Evolutionary conservation across 495 filamentous ascomycete genomes (phyloP), one percentile per base, ranked within the genome.

Genomic region (Podospora anserina): DNA sequence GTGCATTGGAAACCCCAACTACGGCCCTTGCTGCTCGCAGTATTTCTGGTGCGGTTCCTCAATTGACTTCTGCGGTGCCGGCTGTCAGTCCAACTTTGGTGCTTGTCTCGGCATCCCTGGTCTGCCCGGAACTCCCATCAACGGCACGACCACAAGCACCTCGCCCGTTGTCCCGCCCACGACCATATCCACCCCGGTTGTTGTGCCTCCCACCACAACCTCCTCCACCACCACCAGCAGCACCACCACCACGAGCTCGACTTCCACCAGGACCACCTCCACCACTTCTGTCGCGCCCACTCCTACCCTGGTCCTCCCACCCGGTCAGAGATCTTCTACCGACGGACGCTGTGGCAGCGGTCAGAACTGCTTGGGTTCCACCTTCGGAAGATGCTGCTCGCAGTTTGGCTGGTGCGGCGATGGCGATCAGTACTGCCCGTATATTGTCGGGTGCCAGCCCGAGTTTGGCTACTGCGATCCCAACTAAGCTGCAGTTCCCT

Each of bases 31-130:
- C 75, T 85, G 79, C 70, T 78, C 75, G 54, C 76, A 80, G 54
- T 78, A 81, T 76, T 82, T 82, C 54, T 87, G 78, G 73, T 87
- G 85, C 69, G 86, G 85, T 26, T 76, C 79, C 23, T 78, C 79
- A 7, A 66, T 71, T 6, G 78, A 77, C 27, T 87, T 82, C 67
- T 88, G 86, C 71, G 83, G 82, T 26, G 75, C 75, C 18, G 84
- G 84, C 0, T 88, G 86, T 63, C 82, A 85, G 71, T 63, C 72
- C 20, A 68, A 71, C 20, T 84, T 78, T 57, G 82, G 82, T 26
- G 69, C 69, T 4, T 84, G 82, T 49, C 70, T 71, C 1, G 68
- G 70, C 54, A 49, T 65, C 0, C 62, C 69, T 4, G 68, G 70
- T 5, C 13, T 61, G 2, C 69, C 70, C 3, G 69, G 63, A 1